Evolutionary conservation across 768 basidiomycete species (phyloP).

Genomic region (Grammothele lineata): DNA sequence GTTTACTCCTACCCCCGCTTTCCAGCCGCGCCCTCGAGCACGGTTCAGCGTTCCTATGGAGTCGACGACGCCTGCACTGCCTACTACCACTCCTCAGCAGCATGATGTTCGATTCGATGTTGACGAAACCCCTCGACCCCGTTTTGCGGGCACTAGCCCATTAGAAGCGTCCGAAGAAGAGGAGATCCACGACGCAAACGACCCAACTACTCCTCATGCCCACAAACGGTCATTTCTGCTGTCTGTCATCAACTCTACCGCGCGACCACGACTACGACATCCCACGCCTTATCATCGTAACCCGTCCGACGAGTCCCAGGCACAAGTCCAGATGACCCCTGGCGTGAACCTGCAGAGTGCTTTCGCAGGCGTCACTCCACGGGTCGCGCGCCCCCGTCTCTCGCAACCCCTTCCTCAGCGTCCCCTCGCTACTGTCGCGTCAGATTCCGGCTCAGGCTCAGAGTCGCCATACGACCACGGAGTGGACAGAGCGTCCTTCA

Average conservation of each 20-base stretch:
- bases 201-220: slow-evolving; percentile 63
- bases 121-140: slow-evolving; percentile 1
- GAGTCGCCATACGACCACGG: slow-evolving; percentile 42
- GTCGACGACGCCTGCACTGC: slow-evolving; percentile 26
- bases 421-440: too few relatives aligned
- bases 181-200: slow-evolving; percentile 28
- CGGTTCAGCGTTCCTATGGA: slow-evolving; percentile 50
- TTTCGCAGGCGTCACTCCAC: slow-evolving; percentile 64
- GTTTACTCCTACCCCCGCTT: slow-evolving; percentile 69
- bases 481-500: slow-evolving; percentile 60
- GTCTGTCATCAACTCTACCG: slow-evolving; percentile 77
- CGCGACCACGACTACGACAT: slow-evolving; percentile 65
- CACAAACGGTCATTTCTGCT: slow-evolving; percentile 80
- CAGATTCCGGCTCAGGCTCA: slow-evolving; percentile 21
- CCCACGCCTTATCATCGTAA: slow-evolving; percentile 55
- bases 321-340: slow-evolving; percentile 7
- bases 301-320: slow-evolving; percentile 5
- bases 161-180: slow-evolving; percentile 4
- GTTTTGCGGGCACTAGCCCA: background rate
- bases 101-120: slow-evolving; percentile 8
- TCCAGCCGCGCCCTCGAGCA: slow-evolving; percentile 55
- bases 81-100: slow-evolving; percentile 11
- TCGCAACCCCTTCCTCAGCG: slow-evolving; percentile 71
- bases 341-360: slow-evolving; percentile 40
- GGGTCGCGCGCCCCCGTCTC: slow-evolving; percentile 42